A percentile compares a stretch with the other conserved stretches of the same genome.
Conservation (phyloP, 352 stramenopile genomes). For the Phytophthora pini region DNA sequence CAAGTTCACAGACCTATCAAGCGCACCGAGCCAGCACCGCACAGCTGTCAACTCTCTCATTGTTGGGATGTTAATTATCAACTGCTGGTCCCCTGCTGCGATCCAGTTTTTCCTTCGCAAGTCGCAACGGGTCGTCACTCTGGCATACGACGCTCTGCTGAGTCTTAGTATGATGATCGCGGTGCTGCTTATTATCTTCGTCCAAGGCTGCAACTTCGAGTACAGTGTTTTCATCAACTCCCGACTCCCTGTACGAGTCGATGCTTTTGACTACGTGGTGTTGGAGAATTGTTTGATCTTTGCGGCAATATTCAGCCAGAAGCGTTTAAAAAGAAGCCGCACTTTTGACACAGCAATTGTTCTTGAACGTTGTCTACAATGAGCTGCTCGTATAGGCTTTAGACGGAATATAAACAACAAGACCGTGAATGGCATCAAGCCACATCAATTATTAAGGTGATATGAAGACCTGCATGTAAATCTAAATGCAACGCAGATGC, state of each 20-base stretch:
- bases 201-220: constrained; percentile 13
- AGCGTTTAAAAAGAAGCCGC: no score
- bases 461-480: no score
- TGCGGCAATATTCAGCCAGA: background rate
- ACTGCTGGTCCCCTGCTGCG: constrained; percentile 30
- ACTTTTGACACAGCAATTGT: no score
- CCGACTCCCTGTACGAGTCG: constrained; percentile 11
- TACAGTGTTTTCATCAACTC: background rate
- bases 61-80: constrained; percentile 19
- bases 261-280: constrained; percentile 10
- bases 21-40: constrained; percentile 24
- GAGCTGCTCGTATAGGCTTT: no score
- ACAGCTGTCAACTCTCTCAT: constrained; percentile 14
- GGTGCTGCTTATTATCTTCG: constrained; percentile 19
- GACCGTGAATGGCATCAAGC: no score
- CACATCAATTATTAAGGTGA: no score
- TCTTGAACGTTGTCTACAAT: no score
- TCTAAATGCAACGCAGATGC: no score
- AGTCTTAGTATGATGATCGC: constrained; percentile 26
- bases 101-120: constrained; percentile 18
- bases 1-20: constrained; percentile 36
- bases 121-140: constrained; percentile 5
- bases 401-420: no score
- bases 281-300: constrained; percentile 23
- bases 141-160: constrained; percentile 17